Conservation (phyloP, 2,329 filamentous ascomycete species). For the Penicillium fuscoglaucum region DNA sequence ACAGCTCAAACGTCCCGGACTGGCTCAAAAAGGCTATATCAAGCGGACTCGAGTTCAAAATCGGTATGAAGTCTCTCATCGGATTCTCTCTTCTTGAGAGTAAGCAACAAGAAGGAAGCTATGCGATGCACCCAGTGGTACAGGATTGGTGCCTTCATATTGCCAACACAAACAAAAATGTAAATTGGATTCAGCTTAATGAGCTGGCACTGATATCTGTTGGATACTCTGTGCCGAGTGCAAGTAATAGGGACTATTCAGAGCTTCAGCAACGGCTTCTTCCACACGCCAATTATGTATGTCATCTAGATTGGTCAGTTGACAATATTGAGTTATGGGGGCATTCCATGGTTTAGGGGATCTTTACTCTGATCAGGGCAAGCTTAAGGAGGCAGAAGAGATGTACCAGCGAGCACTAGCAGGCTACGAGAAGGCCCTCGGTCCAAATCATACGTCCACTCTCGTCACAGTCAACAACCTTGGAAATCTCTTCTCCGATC, state of each 20-base stretch:
- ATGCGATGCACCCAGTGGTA: constrained; percentile 31
- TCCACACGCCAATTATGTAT: constrained; percentile 19
- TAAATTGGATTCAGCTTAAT: constrained; percentile 5
- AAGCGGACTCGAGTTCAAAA: constrained; percentile 24
- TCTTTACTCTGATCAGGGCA: constrained; percentile 21
- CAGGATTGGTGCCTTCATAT: constrained; percentile 25
- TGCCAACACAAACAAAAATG: constrained; percentile 5
- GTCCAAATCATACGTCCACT: constrained; percentile 13
- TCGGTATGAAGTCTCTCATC: constrained; percentile 22
- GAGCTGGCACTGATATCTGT: constrained; percentile 20
- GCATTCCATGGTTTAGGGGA: constrained; percentile 14
- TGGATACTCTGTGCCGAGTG: constrained; percentile 12
- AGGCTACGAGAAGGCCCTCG: constrained; percentile 19
- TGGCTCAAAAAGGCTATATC: constrained; percentile 23
- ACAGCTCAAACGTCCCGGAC: constrained; percentile 13
- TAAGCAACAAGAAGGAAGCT: constrained; percentile 28
- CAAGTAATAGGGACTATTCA: constrained; percentile 10
- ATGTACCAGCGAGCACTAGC: constrained; percentile 18
- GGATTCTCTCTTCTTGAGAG: constrained; percentile 29
- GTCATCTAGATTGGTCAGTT: not conserved
- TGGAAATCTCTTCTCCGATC: not conserved
- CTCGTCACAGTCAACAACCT: constrained; percentile 11
- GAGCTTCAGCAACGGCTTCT: constrained; percentile 21
- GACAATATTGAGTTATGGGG: constrained; percentile 4
- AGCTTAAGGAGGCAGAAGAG: constrained; percentile 22